phyloP scores from a whole-genome alignment of 441 rosid genomes.

The Aquilaria agallochum region DNA sequence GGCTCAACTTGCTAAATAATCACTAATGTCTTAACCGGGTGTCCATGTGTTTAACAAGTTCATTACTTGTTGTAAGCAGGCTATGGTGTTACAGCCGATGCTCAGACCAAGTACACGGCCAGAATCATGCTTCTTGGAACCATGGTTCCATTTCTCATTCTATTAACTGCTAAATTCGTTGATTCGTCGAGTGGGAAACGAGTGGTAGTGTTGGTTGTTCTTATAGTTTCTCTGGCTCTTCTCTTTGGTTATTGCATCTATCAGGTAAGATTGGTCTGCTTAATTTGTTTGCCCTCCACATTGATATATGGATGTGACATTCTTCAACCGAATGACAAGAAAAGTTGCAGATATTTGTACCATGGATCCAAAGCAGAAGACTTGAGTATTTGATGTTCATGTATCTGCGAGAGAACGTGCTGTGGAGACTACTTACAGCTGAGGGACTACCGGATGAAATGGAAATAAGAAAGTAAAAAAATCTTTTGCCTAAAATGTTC shows the following conservation, averaged over 20 bases:
- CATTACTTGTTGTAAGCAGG: slow-evolving; percentile 22
- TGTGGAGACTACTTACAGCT: slow-evolving; percentile 20
- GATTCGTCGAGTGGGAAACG: slow-evolving; percentile 26
- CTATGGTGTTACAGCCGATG: slow-evolving; percentile 41
- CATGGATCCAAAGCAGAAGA: slow-evolving; percentile 44
- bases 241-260: slow-evolving; percentile 30
- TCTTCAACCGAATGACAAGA: background rate
- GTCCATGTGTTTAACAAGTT: background rate
- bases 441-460: slow-evolving; percentile 26
- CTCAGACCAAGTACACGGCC: slow-evolving; percentile 32
- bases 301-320: too few relatives aligned
- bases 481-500: background rate
- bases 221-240: slow-evolving; percentile 23
- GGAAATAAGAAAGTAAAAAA: slow-evolving; percentile 22
- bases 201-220: slow-evolving; percentile 26
- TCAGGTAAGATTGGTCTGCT: slow-evolving; percentile 25
- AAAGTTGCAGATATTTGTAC: slow-evolving; percentile 35
- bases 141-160: slow-evolving; percentile 41
- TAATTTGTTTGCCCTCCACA: too few relatives aligned
- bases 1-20: background rate
- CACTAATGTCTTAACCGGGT: too few relatives aligned
- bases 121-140: slow-evolving; percentile 29
- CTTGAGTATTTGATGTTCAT: slow-evolving; percentile 27
- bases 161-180: slow-evolving; percentile 31
- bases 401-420: slow-evolving; percentile 12